Evolutionary conservation across 345 rosid genomes (phyloP), one percentile per base, ranked within the genome.

Genomic region (Bruguiera parviflora): DNA sequence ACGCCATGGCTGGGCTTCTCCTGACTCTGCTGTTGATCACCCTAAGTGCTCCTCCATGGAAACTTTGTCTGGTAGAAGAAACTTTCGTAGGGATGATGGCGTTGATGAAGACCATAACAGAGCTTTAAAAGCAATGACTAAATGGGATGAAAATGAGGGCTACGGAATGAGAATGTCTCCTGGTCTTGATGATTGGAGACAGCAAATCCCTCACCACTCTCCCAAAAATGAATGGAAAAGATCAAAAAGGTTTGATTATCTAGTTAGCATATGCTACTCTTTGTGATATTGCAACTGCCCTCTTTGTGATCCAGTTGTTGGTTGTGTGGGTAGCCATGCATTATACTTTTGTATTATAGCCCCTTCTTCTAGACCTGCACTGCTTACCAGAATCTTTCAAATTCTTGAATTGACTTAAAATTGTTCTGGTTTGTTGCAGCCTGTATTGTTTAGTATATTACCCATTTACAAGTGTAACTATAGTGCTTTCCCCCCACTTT

Each of bases 151-250:
- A 76, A 84, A 87, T 68, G 87, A 78, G 39, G 77, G 75, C 71
- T 86, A 86, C 69, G 75, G 82, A 66, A 76, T 80, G 57, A 80
- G 85, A 84, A 91, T 88, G 80, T 86, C 97, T 53, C 92, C 92
- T 74, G 96, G 89, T 69, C 86, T 83, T 63, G 88, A 89, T 58
- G 97, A 89, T 27, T 86, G 85, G 88, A 86, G 89, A 67, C 89
- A 84, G 66, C 85, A 76, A 53, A 83, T 32, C 73, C 85, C 59
- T 60, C 87, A 58, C 62, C 84, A 58, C 27, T 93, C 98, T 32
- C 89, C 97, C 61, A 84, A 69, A 51, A 82, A 67, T 72, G 92
- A 87, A 64, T 78, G 85, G 84, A 78, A 75, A 67, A 77, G 88
- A 72, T 71, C 77, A 57, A 82, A 73, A 71, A 85, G 92, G 97